Conservation (phyloP, 2,329 filamentous ascomycete species). For the Didymellaceae sp. region DNA sequence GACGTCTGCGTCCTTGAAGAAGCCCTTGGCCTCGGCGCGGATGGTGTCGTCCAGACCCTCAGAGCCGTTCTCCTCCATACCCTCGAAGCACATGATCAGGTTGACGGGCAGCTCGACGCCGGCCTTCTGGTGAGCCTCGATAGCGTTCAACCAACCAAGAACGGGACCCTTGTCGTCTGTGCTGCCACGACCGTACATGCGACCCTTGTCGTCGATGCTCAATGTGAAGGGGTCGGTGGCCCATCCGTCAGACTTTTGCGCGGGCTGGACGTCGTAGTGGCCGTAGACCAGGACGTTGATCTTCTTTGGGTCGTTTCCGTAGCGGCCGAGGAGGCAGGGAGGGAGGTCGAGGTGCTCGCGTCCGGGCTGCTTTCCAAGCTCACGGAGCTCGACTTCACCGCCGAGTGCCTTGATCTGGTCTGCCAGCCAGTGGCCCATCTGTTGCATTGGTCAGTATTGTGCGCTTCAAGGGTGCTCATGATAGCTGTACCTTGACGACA, state of each 20-base stretch:
- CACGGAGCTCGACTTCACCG: slow-evolving; percentile 83
- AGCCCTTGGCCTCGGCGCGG: slow-evolving; percentile 86
- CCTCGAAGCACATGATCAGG: slow-evolving; percentile 98
- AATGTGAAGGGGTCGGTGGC: slow-evolving; percentile 92
- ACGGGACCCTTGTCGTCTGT: slow-evolving; percentile 99
- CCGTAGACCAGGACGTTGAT: slow-evolving; percentile 95
- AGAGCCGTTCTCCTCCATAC: slow-evolving; percentile 99
- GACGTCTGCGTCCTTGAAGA: slow-evolving; percentile 93
- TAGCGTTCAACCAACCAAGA: slow-evolving; percentile 95
- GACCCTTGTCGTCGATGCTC: slow-evolving; percentile 83
- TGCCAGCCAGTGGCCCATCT: slow-evolving; percentile 92
- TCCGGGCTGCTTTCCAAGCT: slow-evolving; percentile 88
- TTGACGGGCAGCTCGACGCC: slow-evolving; percentile 96
- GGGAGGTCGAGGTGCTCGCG: slow-evolving; percentile 90
- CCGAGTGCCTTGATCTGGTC: slow-evolving; percentile 82
- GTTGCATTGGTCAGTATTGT: slow-evolving; percentile 5
- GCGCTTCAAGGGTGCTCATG: not conserved
- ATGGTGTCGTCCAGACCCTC: slow-evolving; percentile 97
- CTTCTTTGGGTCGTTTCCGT: slow-evolving; percentile 91
- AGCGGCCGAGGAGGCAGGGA: slow-evolving; percentile 88
- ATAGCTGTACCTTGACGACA: slow-evolving; percentile 72
- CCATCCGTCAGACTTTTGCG: slow-evolving; percentile 93
- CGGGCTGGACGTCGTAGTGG: slow-evolving; percentile 98
- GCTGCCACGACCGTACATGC: slow-evolving; percentile 94
- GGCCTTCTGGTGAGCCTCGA: slow-evolving; percentile 95